Evolutionary conservation across 768 basidiomycete genomes (phyloP), one percentile per base, ranked within the genome.

Genomic region (Boletus reticuloceps): DNA sequence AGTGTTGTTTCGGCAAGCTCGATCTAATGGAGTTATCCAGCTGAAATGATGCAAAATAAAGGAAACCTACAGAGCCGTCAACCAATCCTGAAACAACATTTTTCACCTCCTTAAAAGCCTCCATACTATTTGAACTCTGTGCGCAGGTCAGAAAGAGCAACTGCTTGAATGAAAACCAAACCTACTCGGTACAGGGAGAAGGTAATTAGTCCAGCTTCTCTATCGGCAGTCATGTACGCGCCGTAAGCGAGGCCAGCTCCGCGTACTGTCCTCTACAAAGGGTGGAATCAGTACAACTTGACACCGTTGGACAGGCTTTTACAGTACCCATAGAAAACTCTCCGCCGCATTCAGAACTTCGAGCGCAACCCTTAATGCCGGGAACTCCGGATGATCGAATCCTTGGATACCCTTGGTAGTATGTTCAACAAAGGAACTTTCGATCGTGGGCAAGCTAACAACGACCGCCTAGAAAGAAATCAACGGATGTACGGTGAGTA

Each of bases 191-290:
- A 95, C 4, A 95, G 75, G 14, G 82, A 79, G 72, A 94, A 95
- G 48, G 72, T 83, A 27, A 93, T 72, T 12, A 88, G 72, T 2
- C 93, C 93, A 22, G 86, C 79, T 72, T 97, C 94, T 32, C 85
- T 74, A 61, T 95, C 92, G 32, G 86, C 68, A 0, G 79, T 78
- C 32, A 88, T 77, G 63, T 84, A 84, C 27, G 92, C 92, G n/a
- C 94, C 92, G 60, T 97, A 98, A 6, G 97, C 97, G 34, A 99
- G 74, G 20, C 97, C 97, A 53, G 92, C 88, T 8, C 97, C 97
- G 40, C 97, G 88, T 56, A 99, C 93, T 58, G 88, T 89, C 25
- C 88, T 83, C 89, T 91, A 56, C 58, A 36, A 51, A 53, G n/a
- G 48, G 17, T n/a, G 41, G 2, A 53, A 36, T 50, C 50, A 70